Conservation (phyloP, 768 basidiomycete species). For the Sarcomyxa edulis region DNA sequence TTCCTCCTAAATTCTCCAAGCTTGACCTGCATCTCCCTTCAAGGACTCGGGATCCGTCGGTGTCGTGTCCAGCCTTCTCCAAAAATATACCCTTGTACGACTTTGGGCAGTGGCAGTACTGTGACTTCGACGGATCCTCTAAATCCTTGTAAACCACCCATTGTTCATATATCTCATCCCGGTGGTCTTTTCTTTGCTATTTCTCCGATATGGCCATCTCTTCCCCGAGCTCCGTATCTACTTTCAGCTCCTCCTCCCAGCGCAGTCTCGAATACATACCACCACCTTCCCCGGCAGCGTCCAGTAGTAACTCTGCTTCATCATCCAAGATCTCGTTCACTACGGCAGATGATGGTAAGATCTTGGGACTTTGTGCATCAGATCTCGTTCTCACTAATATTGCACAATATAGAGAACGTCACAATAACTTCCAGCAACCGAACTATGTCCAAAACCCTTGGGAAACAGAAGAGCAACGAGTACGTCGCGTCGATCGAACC, state of each 20-base stretch:
- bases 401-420: conserved; percentile 49
- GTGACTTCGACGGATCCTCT: conserved; percentile 54
- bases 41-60: conserved; percentile 54
- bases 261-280: conserved; percentile 27
- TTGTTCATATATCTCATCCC: conserved; percentile 11
- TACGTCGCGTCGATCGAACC: conserved; percentile 34
- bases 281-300: conserved; percentile 31
- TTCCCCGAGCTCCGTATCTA: conserved; percentile 28
- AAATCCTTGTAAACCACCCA: conserved; percentile 13
- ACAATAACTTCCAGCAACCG: conserved; percentile 58
- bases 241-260: conserved; percentile 25
- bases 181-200: conserved; percentile 13
- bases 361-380: conserved; percentile 4
- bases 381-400: too few relatives aligned
- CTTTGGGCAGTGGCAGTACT: conserved; percentile 35
- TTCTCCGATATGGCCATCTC: conserved; percentile 24
- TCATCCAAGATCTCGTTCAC: conserved; percentile 53
- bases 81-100: conserved; percentile 35
- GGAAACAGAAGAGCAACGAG: conserved; percentile 63
- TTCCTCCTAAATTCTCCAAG: too few relatives aligned
- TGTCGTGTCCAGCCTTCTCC: conserved; percentile 35
- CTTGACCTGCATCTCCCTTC: too few relatives aligned
- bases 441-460: conserved; percentile 36
- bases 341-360: conserved; percentile 61
- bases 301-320: conserved; percentile 32